A percentile compares a stretch with the other conserved stretches of the same genome.
phyloP scores from a whole-genome alignment of 805 yeast species.

The Ogataea chonburiensis region DNA sequence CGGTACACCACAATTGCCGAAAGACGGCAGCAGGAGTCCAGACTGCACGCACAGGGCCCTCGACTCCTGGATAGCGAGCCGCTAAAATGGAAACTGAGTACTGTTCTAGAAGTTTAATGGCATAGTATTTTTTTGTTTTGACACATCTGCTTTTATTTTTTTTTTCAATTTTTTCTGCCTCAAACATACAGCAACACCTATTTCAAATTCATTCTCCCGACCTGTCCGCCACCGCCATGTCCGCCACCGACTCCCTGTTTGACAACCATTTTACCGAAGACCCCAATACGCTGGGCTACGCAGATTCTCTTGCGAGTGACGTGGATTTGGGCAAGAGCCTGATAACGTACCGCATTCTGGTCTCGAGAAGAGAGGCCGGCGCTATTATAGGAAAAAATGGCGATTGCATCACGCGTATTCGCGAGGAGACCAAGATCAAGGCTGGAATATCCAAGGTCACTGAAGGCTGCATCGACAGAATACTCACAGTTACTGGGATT shows the following conservation, averaged over 20 bases:
- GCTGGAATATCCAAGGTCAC: conserved; percentile 84
- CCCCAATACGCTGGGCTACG: conserved; percentile 8
- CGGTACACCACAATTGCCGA: conserved; percentile 31
- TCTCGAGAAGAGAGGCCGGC: conserved; percentile 86
- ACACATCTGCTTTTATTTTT: no score
- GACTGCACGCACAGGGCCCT: not conserved
- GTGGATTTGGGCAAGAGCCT: conserved; percentile 30
- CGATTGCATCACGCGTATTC: conserved; percentile 66
- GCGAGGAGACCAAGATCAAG: conserved; percentile 73
- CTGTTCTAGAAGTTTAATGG: conserved; percentile 14
- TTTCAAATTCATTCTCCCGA: not conserved
- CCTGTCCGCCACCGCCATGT: conserved; percentile 11
- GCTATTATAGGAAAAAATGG: conserved; percentile 88
- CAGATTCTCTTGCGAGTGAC: conserved; percentile 25
- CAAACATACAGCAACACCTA: conserved; percentile 4
- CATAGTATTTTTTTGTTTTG: no score
- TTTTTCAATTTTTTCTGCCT: conserved; percentile 6
- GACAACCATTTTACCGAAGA: conserved; percentile 31
- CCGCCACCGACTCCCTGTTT: conserved; percentile 34
- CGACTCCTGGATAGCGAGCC: conserved; percentile 18
- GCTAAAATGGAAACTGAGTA: conserved; percentile 30
- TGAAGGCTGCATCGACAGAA: conserved; percentile 79
- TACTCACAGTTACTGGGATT: conserved; percentile 74
- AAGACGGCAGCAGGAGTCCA: conserved; percentile 26
- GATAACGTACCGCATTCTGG: conserved; percentile 54